Evolutionary conservation across 768 basidiomycete genomes (phyloP).

Genomic region (Boletus barrowsii): DNA sequence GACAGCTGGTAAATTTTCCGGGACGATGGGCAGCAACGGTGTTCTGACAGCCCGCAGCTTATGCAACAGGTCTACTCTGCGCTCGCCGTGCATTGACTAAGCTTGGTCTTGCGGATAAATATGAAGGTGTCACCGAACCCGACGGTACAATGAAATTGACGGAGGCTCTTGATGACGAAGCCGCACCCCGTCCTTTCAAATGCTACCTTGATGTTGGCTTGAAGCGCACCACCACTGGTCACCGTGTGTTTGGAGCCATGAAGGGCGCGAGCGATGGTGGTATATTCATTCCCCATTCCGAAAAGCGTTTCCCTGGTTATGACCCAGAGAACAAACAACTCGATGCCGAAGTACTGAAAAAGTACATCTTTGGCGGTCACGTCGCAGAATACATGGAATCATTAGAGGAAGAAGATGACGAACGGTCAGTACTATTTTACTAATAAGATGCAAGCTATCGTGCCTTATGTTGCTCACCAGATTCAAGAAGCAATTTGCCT

Average conservation of each 20-base stretch:
- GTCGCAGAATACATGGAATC: slow-evolving; percentile 99
- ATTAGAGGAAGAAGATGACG: slow-evolving; percentile 99
- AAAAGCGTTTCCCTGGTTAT: slow-evolving; percentile 97
- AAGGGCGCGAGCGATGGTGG: slow-evolving; percentile 99
- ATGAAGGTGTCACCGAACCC: slow-evolving; percentile 89
- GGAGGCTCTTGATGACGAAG: slow-evolving; percentile 86
- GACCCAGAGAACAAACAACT: slow-evolving; percentile 91
- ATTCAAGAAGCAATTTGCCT: slow-evolving; percentile 96
- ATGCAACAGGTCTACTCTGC: slow-evolving; percentile 93
- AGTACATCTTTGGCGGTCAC: slow-evolving; percentile 97
- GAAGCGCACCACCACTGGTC: slow-evolving; percentile 95
- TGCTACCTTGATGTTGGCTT: slow-evolving; percentile 98
- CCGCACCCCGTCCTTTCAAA: slow-evolving; percentile 98
- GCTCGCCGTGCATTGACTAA: slow-evolving; percentile 95
- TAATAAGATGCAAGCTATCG: slow-evolving; percentile 2
- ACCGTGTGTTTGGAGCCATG: slow-evolving; percentile 96
- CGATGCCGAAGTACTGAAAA: slow-evolving; percentile 91
- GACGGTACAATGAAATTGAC: slow-evolving; percentile 82
- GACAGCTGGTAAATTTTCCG: slow-evolving; percentile 72
- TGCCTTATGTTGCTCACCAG: slow-evolving; percentile 35
- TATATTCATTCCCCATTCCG: slow-evolving; percentile 95
- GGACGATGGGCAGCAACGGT: background rate
- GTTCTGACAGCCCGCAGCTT: slow-evolving; percentile 50
- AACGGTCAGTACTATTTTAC: slow-evolving; percentile 53
- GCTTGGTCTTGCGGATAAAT: slow-evolving; percentile 96